Conservation (phyloP, 2,329 filamentous ascomycete species). For the Coniella vitis region DNA sequence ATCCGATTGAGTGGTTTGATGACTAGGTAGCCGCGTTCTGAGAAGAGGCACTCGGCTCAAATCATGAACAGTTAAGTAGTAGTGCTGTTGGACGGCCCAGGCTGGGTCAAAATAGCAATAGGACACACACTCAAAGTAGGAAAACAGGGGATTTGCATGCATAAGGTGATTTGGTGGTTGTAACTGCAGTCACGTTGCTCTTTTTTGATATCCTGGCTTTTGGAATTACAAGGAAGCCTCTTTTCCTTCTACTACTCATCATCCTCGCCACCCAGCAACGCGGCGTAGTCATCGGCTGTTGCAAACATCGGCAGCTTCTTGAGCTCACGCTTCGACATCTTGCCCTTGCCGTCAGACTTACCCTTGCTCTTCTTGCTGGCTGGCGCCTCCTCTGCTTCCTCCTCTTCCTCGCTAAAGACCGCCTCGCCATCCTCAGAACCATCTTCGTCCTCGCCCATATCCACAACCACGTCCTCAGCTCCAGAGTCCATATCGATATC, state of each 20-base stretch:
- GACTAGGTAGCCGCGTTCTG: conserved; percentile 23
- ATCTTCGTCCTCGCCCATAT: conserved; percentile 32
- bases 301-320: conserved; percentile 90
- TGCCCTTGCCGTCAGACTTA: conserved; percentile 32
- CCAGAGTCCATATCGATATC: conserved; percentile 33
- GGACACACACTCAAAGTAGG: too few relatives aligned
- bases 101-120: too few relatives aligned
- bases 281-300: conserved; percentile 87
- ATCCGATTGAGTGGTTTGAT: conserved; percentile 48
- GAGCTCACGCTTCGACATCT: conserved; percentile 71
- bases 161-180: too few relatives aligned
- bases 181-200: too few relatives aligned
- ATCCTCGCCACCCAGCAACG: conserved; percentile 68
- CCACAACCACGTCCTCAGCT: conserved; percentile 33
- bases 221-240: not conserved
- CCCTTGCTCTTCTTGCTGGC: conserved; percentile 25
- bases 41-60: too few relatives aligned
- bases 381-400: conserved; percentile 31
- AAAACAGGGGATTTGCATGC: too few relatives aligned
- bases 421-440: conserved; percentile 47
- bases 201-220: not conserved
- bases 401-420: conserved; percentile 38
- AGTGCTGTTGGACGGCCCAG: too few relatives aligned
- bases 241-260: conserved; percentile 30
- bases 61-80: too few relatives aligned